A percentile compares a stretch with the other conserved stretches of the same genome.
Conservation (phyloP, 371 early-diverging fungal species). For the Capillidium heterosporum region DNA sequence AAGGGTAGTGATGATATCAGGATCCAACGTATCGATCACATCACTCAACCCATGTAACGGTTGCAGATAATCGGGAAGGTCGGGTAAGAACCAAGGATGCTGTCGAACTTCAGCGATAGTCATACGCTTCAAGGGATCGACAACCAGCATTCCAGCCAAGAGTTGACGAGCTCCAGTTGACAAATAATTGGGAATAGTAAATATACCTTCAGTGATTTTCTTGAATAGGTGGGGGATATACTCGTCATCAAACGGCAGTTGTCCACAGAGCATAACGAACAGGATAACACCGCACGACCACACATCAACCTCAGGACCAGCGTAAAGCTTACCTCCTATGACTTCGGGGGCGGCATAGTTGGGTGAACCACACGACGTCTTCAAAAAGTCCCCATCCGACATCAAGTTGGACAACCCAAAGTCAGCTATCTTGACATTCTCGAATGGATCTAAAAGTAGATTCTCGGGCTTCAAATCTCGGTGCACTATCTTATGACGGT, state of each 20-base stretch:
- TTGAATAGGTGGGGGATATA: slow-evolving; percentile 89
- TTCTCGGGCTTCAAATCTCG: slow-evolving; percentile 76
- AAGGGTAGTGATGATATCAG: slow-evolving; percentile 50
- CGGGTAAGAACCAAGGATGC: slow-evolving; percentile 76
- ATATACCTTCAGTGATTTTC: slow-evolving; percentile 85
- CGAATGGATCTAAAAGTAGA: slow-evolving; percentile 75
- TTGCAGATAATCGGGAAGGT: slow-evolving; percentile 76
- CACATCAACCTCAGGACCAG: slow-evolving; percentile 97
- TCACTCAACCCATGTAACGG: slow-evolving; percentile 27
- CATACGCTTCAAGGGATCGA: slow-evolving; percentile 88
- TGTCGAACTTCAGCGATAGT: slow-evolving; percentile 78
- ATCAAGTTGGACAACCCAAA: slow-evolving; percentile 92
- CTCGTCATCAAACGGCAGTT: slow-evolving; percentile 97
- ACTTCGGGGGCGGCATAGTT: slow-evolving; percentile 91
- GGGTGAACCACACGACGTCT: slow-evolving; percentile 85
- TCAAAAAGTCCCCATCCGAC: slow-evolving; percentile 88
- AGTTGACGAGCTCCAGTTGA: slow-evolving; percentile 64
- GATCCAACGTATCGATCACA: slow-evolving; percentile 28
- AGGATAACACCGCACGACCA: slow-evolving; percentile 99
- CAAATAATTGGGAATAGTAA: slow-evolving; percentile 69
- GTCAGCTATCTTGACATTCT: slow-evolving; percentile 94
- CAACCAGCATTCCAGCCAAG: slow-evolving; percentile 83
- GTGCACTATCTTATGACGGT: slow-evolving; percentile 94
- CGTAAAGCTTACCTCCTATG: slow-evolving; percentile 84
- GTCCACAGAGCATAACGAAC: slow-evolving; percentile 98